Percentiles rank a stretch among this genome's conserved stretches.
phyloP scores from a whole-genome alignment of 2,329 filamentous ascomycete genomes.

The Chaetomiaceae sp. region DNA sequence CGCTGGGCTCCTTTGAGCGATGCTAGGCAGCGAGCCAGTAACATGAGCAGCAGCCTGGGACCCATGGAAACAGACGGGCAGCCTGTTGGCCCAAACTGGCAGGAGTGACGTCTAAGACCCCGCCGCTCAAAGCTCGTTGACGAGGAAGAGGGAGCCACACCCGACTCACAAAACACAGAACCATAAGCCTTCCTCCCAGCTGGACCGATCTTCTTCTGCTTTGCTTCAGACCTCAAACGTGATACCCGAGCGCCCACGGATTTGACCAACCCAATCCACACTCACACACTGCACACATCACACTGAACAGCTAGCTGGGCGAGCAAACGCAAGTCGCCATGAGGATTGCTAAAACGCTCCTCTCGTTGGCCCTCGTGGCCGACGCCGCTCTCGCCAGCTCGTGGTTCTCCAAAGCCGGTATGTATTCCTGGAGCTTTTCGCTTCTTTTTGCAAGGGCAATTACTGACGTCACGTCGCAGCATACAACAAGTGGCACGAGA shows the following conservation, averaged over 20 bases:
- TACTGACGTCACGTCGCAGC: constrained; percentile 46
- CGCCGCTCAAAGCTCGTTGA: constrained; percentile 2
- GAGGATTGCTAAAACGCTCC: constrained; percentile 67
- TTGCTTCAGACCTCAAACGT: background rate
- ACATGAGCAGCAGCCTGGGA: no score
- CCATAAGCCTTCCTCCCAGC: background rate
- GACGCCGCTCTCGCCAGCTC: constrained; percentile 64
- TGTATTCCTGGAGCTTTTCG: constrained; percentile 30
- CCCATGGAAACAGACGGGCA: background rate
- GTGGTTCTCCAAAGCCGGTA: constrained; percentile 86
- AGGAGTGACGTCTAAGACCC: constrained; percentile 17
- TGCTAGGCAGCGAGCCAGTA: no score
- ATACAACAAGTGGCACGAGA: constrained; percentile 99
- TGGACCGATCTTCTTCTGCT: background rate
- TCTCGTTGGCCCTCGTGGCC: constrained; percentile 66
- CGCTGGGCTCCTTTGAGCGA: no score
- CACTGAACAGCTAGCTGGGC: background rate
- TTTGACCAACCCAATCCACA: background rate
- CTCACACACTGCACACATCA: background rate
- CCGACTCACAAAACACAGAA: constrained; percentile 1
- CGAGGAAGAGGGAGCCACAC: background rate
- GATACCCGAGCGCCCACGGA: no score
- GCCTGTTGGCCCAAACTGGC: background rate
- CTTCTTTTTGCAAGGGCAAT: background rate
- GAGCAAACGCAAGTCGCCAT: constrained; percentile 44